A percentile compares a stretch with the other conserved stretches of the same genome.
phyloP scores from a whole-genome alignment of 352 stramenopile species.

The Pythium sukuiense region DNA sequence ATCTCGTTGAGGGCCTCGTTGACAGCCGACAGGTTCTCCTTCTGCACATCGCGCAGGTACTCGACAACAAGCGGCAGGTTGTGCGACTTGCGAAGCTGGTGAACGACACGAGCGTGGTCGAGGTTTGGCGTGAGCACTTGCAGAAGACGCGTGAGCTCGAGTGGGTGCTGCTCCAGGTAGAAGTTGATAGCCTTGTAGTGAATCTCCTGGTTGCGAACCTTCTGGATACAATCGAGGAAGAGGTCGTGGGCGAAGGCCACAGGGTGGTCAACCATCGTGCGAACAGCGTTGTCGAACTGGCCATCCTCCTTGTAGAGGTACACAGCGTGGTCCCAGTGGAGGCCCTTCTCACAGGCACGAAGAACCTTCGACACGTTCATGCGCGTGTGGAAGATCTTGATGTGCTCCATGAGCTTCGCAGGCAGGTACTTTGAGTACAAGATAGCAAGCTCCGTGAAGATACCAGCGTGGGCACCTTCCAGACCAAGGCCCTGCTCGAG shows the following conservation, averaged over 20 bases:
- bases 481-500: slow-evolving; percentile 99
- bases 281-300: slow-evolving; percentile 98
- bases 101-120: slow-evolving; percentile 98
- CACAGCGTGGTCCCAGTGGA: slow-evolving; percentile 98
- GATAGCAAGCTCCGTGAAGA: slow-evolving; percentile 99
- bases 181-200: slow-evolving; percentile 99
- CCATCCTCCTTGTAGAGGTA: slow-evolving; percentile 99
- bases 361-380: slow-evolving; percentile 99
- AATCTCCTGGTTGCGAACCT: slow-evolving; percentile 99
- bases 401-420: slow-evolving; percentile 99
- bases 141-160: slow-evolving; percentile 96
- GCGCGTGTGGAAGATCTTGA: slow-evolving; percentile 99
- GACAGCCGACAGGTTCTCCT: slow-evolving; percentile 97
- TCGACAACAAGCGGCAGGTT: slow-evolving; percentile 96
- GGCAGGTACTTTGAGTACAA: slow-evolving; percentile 99
- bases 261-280: slow-evolving; percentile 99
- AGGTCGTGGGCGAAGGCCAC: slow-evolving; percentile 97
- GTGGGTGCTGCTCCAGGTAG: slow-evolving; percentile 97
- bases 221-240: slow-evolving; percentile 99
- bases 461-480: slow-evolving; percentile 98
- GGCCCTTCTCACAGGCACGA: slow-evolving; percentile 97
- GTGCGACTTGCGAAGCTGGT: slow-evolving; percentile 97
- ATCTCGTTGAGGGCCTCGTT: slow-evolving; percentile 99
- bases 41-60: slow-evolving; percentile 99
- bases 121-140: slow-evolving; percentile 98